phyloP scores from a whole-genome alignment of 2,329 filamentous ascomycete species.

The Sporothrix mexicana region DNA sequence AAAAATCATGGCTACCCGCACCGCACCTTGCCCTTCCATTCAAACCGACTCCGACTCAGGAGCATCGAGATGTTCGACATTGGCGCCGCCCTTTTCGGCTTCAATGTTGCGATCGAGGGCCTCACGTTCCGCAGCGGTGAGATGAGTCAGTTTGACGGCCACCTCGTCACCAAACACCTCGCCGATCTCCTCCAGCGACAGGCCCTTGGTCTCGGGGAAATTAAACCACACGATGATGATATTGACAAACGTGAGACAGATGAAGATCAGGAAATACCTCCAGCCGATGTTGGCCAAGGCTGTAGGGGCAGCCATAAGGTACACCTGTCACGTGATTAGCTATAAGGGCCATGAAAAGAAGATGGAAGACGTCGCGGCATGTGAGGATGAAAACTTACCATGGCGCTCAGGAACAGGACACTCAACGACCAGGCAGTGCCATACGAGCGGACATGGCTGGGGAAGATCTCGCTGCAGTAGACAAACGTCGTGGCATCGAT shows the following conservation, averaged over 20 bases:
- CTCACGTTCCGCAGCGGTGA: slow-evolving; percentile 2
- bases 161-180: slow-evolving; percentile 30
- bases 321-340: background rate
- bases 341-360: too few relatives aligned
- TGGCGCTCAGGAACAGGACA: slow-evolving; percentile 7
- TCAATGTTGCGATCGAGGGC: slow-evolving; percentile 24
- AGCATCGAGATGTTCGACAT: background rate
- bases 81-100: slow-evolving; percentile 6
- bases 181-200: slow-evolving; percentile 27
- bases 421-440: slow-evolving; percentile 28
- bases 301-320: slow-evolving; percentile 15
- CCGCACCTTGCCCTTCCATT: too few relatives aligned
- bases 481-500: slow-evolving; percentile 29
- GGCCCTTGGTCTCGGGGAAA: slow-evolving; percentile 32
- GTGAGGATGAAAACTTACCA: too few relatives aligned
- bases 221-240: background rate
- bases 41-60: slow-evolving; percentile 3
- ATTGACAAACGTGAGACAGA: slow-evolving; percentile 22
- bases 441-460: slow-evolving; percentile 28
- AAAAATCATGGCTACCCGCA: too few relatives aligned
- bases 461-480: slow-evolving; percentile 33
- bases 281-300: slow-evolving; percentile 25
- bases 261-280: slow-evolving; percentile 29
- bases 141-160: slow-evolving; percentile 23
- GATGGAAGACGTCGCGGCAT: too few relatives aligned